A percentile compares a stretch with the other conserved stretches of the same genome.
Conservation (phyloP, 2,329 filamentous ascomycete species). For the Cladosporium colombiae region DNA sequence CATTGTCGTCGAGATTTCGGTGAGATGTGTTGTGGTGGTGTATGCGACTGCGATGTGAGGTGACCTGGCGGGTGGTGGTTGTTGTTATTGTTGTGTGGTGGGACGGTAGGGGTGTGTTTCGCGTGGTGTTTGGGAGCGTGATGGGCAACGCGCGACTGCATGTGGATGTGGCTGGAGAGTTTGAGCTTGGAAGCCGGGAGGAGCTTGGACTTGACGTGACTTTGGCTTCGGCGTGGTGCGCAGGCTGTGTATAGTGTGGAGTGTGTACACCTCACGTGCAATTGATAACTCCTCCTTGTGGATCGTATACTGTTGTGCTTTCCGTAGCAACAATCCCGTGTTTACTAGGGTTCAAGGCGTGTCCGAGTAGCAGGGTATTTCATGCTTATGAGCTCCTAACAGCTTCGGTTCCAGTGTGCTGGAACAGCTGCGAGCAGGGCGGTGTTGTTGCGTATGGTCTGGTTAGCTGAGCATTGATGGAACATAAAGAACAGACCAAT, state of each 20-base stretch:
- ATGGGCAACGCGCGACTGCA: constrained; percentile 7
- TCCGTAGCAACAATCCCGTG: background rate
- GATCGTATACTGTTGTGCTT: background rate
- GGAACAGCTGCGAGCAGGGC: background rate
- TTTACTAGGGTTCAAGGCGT: background rate
- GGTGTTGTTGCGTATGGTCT: background rate
- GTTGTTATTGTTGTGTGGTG: too few species aligned
- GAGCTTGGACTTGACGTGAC: constrained; percentile 1
- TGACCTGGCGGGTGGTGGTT: background rate
- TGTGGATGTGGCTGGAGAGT: constrained; percentile 14
- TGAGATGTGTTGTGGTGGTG: background rate
- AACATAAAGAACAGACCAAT: background rate
- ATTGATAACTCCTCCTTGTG: background rate
- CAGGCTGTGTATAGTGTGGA: background rate
- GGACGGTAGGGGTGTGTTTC: background rate
- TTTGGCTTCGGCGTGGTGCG: background rate
- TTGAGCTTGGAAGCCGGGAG: constrained; percentile 1
- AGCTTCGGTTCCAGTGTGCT: background rate
- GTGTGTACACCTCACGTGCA: background rate
- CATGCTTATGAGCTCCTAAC: background rate
- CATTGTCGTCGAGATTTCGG: constrained; percentile 20
- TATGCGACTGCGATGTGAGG: constrained; percentile 4
- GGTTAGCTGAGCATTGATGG: background rate
- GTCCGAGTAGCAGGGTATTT: background rate
- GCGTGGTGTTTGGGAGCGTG: background rate